These are phyloP conservation scores for Rubroboletus pulcherrimus DNA, from an alignment of 768 basidiomycete species.

Conservation along the genomic window DNA sequence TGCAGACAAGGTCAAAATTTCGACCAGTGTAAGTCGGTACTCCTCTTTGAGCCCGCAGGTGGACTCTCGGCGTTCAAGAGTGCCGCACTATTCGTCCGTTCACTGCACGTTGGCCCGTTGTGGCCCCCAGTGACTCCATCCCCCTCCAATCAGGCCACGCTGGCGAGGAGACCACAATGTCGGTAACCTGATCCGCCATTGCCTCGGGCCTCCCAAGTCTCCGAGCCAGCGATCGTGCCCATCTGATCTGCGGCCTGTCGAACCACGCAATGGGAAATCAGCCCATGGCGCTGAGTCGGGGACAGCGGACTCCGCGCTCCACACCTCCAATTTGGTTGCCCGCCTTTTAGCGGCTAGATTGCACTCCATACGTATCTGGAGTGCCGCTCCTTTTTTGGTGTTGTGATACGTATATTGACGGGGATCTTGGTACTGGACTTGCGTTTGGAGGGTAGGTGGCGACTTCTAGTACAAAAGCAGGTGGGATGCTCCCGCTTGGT, in stretches of 20 bases:
- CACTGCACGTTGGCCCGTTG: neutral
- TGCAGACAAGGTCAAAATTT: neutral
- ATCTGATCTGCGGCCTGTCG: neutral
- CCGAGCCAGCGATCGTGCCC: neutral
- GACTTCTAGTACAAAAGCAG: neutral
- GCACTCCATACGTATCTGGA: neutral
- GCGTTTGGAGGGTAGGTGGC: neutral
- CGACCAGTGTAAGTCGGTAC: neutral
- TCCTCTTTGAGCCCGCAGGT: neutral
- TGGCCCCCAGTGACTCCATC: neutral
- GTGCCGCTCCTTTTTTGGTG: neutral
- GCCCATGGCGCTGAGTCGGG: neutral
- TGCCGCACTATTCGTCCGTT: neutral
- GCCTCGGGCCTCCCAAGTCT: neutral
- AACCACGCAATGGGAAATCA: neutral
- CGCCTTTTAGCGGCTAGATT: neutral
- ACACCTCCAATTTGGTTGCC: neutral
- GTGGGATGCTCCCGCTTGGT: neutral
- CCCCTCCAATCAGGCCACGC: too few relatives aligned
- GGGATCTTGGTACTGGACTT: neutral
- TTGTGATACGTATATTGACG: neutral
- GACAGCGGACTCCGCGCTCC: neutral
- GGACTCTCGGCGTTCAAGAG: too few relatives aligned
- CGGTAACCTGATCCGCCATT: neutral
- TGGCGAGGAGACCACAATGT: neutral